These are phyloP conservation scores for Lichtheimia corymbifera DNA, from an alignment of 371 early-diverging fungal species.

Conservation along the genomic window DNA sequence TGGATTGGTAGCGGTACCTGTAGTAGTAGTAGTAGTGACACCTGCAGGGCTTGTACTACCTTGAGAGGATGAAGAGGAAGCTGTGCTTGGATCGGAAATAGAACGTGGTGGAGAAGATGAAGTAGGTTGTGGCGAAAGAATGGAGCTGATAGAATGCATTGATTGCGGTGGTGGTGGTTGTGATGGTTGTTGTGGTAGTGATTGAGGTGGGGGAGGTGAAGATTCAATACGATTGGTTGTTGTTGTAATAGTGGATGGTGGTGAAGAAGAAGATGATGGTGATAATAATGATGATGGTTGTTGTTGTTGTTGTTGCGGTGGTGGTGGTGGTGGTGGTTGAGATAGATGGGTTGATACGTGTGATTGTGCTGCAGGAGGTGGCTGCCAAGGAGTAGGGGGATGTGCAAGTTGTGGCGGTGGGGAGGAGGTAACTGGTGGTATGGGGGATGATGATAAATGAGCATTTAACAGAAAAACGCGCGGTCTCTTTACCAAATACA, in stretches of 20 bases:
- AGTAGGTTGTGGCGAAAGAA: slow-evolving; percentile 1
- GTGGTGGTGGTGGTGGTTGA: no score
- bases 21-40: no score
- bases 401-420: slow-evolving; percentile 3
- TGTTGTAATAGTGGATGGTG: no score
- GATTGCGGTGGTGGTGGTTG: neutral
- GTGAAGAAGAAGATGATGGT: no score
- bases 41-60: slow-evolving; percentile 1
- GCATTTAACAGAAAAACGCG: no score
- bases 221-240: no score
- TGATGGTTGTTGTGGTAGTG: neutral
- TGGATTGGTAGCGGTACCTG: neutral
- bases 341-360: neutral
- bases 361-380: slow-evolving; percentile 2
- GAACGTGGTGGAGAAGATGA: slow-evolving; percentile 1
- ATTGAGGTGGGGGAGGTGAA: no score
- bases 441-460: no score
- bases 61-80: slow-evolving; percentile 5
- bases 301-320: no score
- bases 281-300: neutral
- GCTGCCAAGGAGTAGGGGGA: neutral
- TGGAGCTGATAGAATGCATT: no score
- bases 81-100: neutral
- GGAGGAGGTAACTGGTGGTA: no score
- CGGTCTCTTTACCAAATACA: no score